These are phyloP conservation scores for Atkinsonella texensis DNA, from an alignment of 2,329 filamentous ascomycete genomes.

Conservation along the genomic window DNA sequence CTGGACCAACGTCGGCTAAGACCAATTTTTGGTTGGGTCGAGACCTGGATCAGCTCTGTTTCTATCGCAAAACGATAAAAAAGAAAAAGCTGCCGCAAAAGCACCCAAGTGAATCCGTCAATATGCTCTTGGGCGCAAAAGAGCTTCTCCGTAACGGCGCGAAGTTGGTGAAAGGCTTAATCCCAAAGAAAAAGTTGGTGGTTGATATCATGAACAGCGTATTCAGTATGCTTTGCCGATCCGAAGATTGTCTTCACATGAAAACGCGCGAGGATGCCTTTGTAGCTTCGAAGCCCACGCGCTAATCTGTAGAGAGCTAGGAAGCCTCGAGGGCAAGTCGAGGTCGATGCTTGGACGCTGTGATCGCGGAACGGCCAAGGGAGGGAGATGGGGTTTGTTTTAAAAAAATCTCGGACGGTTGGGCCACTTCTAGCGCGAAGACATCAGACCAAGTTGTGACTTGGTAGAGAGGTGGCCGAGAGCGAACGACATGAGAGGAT, in stretches of 20 bases:
- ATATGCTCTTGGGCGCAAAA: background rate
- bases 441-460: background rate
- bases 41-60: too few relatives aligned
- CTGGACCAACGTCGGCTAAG: too few relatives aligned
- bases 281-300: background rate
- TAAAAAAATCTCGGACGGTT: background rate
- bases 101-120: background rate
- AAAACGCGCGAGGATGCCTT: background rate
- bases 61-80: too few relatives aligned
- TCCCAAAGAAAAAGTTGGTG: background rate
- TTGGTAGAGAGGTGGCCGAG: background rate
- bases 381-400: constrained; percentile 1
- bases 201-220: background rate
- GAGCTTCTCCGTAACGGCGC: background rate
- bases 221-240: background rate
- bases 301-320: background rate
- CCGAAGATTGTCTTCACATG: background rate
- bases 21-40: too few relatives aligned
- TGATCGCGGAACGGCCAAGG: constrained; percentile 5
- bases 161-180: background rate
- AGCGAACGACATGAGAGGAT: background rate
- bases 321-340: background rate
- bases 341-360: constrained; percentile 6
- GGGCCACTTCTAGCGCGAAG: background rate
- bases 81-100: too few relatives aligned